phyloP scores from a whole-genome alignment of 2,329 filamentous ascomycete species.

The Cladosporium sphaerospermum region DNA sequence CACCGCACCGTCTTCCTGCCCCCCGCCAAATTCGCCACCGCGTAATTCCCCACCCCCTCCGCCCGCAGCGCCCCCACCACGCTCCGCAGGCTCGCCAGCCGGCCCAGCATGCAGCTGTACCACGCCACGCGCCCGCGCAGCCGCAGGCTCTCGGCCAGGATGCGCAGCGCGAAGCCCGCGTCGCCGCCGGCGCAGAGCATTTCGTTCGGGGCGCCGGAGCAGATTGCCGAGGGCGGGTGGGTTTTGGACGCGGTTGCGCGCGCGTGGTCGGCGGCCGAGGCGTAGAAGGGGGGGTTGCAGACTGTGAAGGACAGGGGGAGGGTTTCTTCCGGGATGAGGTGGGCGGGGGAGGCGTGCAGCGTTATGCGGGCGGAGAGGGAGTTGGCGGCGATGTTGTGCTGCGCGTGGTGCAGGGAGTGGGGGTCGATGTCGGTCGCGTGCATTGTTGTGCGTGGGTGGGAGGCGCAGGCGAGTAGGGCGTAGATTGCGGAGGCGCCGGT shows the following conservation, averaged over 20 bases:
- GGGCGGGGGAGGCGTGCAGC: slow-evolving; percentile 53
- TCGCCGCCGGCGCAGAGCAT: slow-evolving; percentile 77
- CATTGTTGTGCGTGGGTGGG: slow-evolving; percentile 64
- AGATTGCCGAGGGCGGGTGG: slow-evolving; percentile 60
- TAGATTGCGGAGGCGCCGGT: slow-evolving; percentile 92
- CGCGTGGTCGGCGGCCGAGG: slow-evolving; percentile 62
- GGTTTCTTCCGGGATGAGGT: slow-evolving; percentile 59
- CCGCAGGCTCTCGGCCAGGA: slow-evolving; percentile 62
- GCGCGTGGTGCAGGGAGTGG: slow-evolving; percentile 60
- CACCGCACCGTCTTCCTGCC: slow-evolving; percentile 74
- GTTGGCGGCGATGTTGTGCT: slow-evolving; percentile 62
- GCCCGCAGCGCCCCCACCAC: slow-evolving; percentile 55
- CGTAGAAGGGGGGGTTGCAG: slow-evolving; percentile 93
- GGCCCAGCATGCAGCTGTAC: slow-evolving; percentile 91
- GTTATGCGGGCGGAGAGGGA: slow-evolving; percentile 57
- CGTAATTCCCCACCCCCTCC: slow-evolving; percentile 65
- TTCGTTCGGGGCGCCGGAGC: slow-evolving; percentile 71
- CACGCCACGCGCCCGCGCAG: slow-evolving; percentile 62
- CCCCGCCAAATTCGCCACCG: slow-evolving; percentile 72
- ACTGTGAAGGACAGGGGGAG: slow-evolving; percentile 72
- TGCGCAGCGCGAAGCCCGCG: slow-evolving; percentile 62
- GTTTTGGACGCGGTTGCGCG: slow-evolving; percentile 51
- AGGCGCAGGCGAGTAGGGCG: slow-evolving; percentile 67
- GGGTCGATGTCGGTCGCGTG: slow-evolving; percentile 63
- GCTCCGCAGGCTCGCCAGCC: slow-evolving; percentile 59